Conservation (phyloP, 2,329 filamentous ascomycete species). For the Aureobasidium sp. region DNA sequence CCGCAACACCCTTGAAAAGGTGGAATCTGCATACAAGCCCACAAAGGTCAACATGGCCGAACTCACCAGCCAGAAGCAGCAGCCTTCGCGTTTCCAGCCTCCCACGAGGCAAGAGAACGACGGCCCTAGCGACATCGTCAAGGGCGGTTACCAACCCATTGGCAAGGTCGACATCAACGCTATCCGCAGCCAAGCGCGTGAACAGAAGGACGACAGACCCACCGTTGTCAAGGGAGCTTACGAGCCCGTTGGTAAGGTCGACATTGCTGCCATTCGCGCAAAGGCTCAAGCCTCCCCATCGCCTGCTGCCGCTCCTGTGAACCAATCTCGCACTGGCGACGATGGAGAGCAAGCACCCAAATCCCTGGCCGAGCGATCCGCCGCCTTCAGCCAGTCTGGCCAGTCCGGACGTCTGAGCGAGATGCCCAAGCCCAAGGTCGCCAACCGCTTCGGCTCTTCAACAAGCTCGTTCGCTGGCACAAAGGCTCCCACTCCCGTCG, state of each 20-base stretch:
- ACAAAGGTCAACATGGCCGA: slow-evolving; percentile 92
- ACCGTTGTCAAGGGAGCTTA: slow-evolving; percentile 85
- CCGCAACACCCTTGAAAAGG: slow-evolving; percentile 80
- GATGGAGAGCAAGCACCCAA: slow-evolving; percentile 45
- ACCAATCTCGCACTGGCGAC: slow-evolving; percentile 30
- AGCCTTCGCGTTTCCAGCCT: slow-evolving; percentile 53
- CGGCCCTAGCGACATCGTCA: slow-evolving; percentile 56
- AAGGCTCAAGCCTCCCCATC: slow-evolving; percentile 55
- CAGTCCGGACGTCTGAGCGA: slow-evolving; percentile 73
- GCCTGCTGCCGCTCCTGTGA: slow-evolving; percentile 30
- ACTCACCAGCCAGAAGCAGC: slow-evolving; percentile 62
- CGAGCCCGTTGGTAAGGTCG: slow-evolving; percentile 90
- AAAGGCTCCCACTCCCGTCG: slow-evolving; percentile 73
- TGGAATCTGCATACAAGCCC: slow-evolving; percentile 84
- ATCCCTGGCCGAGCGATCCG: slow-evolving; percentile 64
- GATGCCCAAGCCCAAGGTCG: slow-evolving; percentile 88
- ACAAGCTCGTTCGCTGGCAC: slow-evolving; percentile 71
- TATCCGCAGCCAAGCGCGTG: slow-evolving; percentile 65
- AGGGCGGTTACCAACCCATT: slow-evolving; percentile 81
- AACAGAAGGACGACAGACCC: slow-evolving; percentile 66
- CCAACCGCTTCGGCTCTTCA: slow-evolving; percentile 72
- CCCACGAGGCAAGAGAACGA: slow-evolving; percentile 35
- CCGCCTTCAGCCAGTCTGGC: slow-evolving; percentile 61
- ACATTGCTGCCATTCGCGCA: slow-evolving; percentile 87
- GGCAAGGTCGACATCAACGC: slow-evolving; percentile 97